These are phyloP conservation scores for Lecanicillium sp. DNA, from an alignment of 2,329 filamentous ascomycete genomes.

Conservation along the genomic window DNA sequence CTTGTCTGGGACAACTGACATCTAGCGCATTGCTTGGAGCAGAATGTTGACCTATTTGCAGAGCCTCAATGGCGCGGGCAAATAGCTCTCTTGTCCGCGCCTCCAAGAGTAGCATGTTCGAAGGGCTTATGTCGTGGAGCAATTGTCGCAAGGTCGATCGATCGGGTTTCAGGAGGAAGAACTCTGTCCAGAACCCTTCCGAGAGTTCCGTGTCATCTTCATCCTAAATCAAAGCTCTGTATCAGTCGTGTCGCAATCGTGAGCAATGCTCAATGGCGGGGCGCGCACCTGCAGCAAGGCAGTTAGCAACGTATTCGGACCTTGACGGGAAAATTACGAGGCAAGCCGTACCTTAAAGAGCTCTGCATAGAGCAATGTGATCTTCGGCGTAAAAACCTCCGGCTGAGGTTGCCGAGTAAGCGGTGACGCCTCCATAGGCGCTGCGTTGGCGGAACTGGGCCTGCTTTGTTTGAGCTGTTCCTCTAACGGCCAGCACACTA, in stretches of 20 bases:
- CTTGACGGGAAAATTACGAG: slow-evolving; percentile 4
- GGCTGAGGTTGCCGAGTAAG: slow-evolving; percentile 88
- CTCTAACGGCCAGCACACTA: too few relatives aligned
- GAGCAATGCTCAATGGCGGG: slow-evolving; percentile 8
- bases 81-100: slow-evolving; percentile 76
- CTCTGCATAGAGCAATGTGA: slow-evolving; percentile 79
- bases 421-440: slow-evolving; percentile 76
- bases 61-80: slow-evolving; percentile 58
- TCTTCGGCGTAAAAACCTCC: slow-evolving; percentile 88
- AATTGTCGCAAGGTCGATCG: slow-evolving; percentile 57
- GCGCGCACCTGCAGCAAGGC: slow-evolving; percentile 4
- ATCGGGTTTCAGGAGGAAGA: slow-evolving; percentile 86
- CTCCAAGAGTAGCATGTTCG: slow-evolving; percentile 70
- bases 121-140: slow-evolving; percentile 62
- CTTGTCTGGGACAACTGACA: slow-evolving; percentile 35
- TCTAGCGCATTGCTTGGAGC: slow-evolving; percentile 76
- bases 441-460: too few relatives aligned
- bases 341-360: slow-evolving; percentile 60
- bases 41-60: slow-evolving; percentile 53
- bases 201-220: slow-evolving; percentile 62
- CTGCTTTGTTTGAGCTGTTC: too few relatives aligned
- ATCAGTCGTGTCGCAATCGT: slow-evolving; percentile 20
- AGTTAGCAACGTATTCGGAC: not conserved
- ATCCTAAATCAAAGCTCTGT: slow-evolving; percentile 35
- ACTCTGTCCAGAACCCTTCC: slow-evolving; percentile 92